Evolutionary conservation across 2,329 filamentous ascomycete genomes (phyloP), one percentile per base, ranked within the genome.

Genomic region (Fusarium robinianum): DNA sequence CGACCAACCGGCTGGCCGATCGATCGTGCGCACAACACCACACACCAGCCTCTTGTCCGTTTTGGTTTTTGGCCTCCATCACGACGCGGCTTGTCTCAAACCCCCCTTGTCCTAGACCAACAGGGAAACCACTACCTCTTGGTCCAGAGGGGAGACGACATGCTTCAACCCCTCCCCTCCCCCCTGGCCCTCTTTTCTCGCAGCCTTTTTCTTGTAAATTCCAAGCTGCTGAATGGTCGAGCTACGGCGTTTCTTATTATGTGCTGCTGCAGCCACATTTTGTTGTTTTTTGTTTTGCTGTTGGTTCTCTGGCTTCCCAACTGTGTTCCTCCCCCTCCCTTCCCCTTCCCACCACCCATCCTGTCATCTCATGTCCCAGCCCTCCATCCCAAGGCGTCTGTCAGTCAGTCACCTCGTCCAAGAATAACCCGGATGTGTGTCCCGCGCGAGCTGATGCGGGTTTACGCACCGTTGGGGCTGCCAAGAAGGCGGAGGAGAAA

Each of bases 241-340:
- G 22, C 18, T 31, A 44, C 31, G 42, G 51, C 51, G 51, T 55
- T 54, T 48, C 55, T 32, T 51, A 25, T 52, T n/a, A n/a, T n/a
- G n/a, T n/a, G n/a, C n/a, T n/a, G 31, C 51, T 42, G 38, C 51
- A 48, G 51, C 51, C 42, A 54, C 35, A 48, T 51, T 14, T 26
- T 50, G 18, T 49, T 38, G 38, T 53, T 52, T 47, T 33, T 36
- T 46, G 19, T 17, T 32, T 18, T 22, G 26, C 37, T 41, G 33
- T 22, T 51, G 43, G 15, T 51, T 37, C 26, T 14, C 41, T 36
- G 25, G 21, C 48, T 18, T 38, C 22, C 39, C 26, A 30, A 26
- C 16, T 35, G 15, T 21, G 15, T 35, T 12, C 18, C 29, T 34
- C 19, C 14, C 26, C 17, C 23, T 18, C 38, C 34, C 33, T 35